Base-by-base conservation (phyloP, 208 protist species). In the Leishmania lainsoni region DNA sequence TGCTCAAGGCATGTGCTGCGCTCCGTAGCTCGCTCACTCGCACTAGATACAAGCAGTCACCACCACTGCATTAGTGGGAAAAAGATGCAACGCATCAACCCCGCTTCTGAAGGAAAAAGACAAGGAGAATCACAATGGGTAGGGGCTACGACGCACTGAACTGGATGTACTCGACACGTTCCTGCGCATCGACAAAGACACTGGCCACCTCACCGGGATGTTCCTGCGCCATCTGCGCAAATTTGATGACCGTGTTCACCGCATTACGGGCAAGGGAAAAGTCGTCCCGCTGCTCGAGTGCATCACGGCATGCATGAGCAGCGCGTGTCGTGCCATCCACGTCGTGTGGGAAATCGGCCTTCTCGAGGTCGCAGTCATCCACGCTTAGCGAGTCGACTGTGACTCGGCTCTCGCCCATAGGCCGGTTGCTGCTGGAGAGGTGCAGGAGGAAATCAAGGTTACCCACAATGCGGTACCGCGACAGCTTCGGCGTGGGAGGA, bases 211-310 rank as follows among this genome's bases (percentile, higher is more conserved):
- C 73, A 17, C 75, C 72, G 5, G 85, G 76, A 70, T 91, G 81
- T 49, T 81, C 76, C 66, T 83, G 65, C 9, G 76, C 59, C 59
- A 89, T 26, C 54, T 83, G 81, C 51, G 79, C 77, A 69, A 84
- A 69, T 58, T 65, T 74, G 45, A 91, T 78, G n/a, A 91, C 82
- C 32, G 87, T 84, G 58, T 79, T 73, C 35, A 88, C 78, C 5
- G 87, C 87, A 66, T 83, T 85, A 14, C 80, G 81, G 20, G 83
- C 79, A 14, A 80, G 65, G n/a, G 75, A n/a, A 35, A 80, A 39
- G 78, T 88, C 87, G 42, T 88, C 84, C 8, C 87, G 81, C 45
- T 56, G 68, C 49, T 85, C 78, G 54, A 90, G 68, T 59, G 75
- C 81, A 59, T 84, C 75, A 32, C 81, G 81, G 17, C 49, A 71